Conservation (phyloP, 192 early-diverging fungal species). For the Thamnidium elegans region DNA sequence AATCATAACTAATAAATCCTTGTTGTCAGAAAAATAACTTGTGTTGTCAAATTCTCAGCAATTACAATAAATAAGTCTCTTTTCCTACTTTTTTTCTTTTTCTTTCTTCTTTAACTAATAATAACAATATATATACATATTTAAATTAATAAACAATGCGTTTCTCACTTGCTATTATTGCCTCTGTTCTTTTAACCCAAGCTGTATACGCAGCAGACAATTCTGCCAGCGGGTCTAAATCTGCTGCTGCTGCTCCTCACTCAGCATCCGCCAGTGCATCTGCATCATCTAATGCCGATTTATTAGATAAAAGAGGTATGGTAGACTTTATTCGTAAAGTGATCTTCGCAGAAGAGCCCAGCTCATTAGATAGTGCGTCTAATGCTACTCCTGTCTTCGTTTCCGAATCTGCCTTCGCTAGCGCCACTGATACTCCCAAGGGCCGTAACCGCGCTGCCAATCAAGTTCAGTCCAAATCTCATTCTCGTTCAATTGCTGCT, state of each 20-base stretch:
- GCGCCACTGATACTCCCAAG: background rate
- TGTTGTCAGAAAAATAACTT: too few species aligned
- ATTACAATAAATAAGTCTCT: too few species aligned
- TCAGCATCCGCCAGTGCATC: background rate
- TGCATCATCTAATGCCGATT: background rate
- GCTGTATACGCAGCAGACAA: conserved; percentile 10
- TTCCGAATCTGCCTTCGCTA: background rate
- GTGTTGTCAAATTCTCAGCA: too few species aligned
- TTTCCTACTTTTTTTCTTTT: too few species aligned
- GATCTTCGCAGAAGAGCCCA: background rate
- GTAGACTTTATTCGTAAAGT: background rate
- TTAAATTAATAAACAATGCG: too few species aligned
- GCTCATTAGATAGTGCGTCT: background rate
- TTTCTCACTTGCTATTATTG: conserved; percentile 20
- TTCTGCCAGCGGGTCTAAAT: background rate
- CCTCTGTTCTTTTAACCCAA: conserved; percentile 8
- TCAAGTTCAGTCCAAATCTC: too few species aligned
- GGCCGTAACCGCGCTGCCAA: too few species aligned
- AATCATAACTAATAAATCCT: too few species aligned
- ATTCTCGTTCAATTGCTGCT: too few species aligned
- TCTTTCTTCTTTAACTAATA: too few species aligned
- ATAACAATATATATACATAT: background rate
- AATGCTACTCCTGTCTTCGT: background rate
- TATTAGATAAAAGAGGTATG: background rate
- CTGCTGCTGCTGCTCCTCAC: background rate